Base-by-base conservation (phyloP, 495 filamentous ascomycete species). In the Neurospora sublineolata region DNA sequence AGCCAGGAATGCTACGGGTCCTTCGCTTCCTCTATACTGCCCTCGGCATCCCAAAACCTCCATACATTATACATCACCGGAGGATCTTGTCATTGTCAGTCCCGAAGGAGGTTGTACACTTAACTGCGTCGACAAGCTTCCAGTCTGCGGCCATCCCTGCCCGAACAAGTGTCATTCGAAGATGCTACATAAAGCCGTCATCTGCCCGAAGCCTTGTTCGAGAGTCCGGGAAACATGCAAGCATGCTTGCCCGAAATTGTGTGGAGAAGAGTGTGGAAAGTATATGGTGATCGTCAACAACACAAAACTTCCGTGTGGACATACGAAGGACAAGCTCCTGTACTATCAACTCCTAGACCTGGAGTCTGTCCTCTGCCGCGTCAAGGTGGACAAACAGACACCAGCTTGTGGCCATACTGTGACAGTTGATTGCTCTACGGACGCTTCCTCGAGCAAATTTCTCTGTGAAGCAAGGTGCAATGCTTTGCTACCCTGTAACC, bases 41-140 rank as follows among this genome's bases (percentile, higher is more conserved):
- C 85, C 90, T 3, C 85, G 91, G 0, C 93, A 96, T 77, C 87
- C 85, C 16, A 81, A 89, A 1, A 86, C 80, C 5, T 73, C 79
- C 0, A 88, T 94, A 38, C 42, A 76, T 4, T 87, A 90, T 14
- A 84, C 85, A 4, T 77, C 80, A 6, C 87, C 91, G 0, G 87
- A 90, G 2, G 84, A 94, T 75, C 94, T 95, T 73, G 70, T 76
- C 5, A 78, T 77, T 2, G 75, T 87, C 33, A 82, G 89, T 2
- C 92, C 92, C 0, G 92, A 94, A 77, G 91, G 91, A 58, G 92
- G 92, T 6, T 95, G 92, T 74, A 76, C 78, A 70, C 77, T 85
- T 20, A 83, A 74, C 16, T 96, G 93, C 72, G 82, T 80, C 6
- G 80, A 84, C 69, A 82, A 89, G 39, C 83, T 94, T n/a, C 38